Evolutionary conservation across 257 asterid genomes (phyloP), one percentile per base, ranked within the genome.

Genomic region (Cruciata laevipes): DNA sequence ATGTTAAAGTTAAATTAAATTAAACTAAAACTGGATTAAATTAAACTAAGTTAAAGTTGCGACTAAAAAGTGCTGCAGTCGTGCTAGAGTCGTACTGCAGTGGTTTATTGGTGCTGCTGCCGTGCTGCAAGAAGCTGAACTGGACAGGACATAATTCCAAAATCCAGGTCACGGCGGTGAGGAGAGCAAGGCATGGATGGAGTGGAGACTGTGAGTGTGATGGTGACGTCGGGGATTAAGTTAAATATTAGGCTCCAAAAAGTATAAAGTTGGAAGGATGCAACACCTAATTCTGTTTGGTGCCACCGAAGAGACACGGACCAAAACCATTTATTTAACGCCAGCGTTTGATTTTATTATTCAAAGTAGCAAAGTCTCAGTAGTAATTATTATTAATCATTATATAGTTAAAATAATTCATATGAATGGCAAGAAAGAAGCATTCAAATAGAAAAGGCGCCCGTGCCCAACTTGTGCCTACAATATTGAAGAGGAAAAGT

Each of bases 241-340:
- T 47, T 47, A 47, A 47, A 47, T 47, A 47, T 47, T 47, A 47
- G 53, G 16, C 20, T 3, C 53, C 53, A 47, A 47, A 86, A 86
- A 84, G 94, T 83, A 74, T 68, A 86, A 84, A 79, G 80, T 81
- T 84, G 94, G 94, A 81, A 75, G 35, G 52, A 30, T 63, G 69
- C 23, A 47, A 47, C 42, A 5, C 53, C 53, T 14, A 47, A 40
- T 27, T 47, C 27, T 6, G 57, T 24, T 44, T 47, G 20, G 57
- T 24, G 57, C 21, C 52, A 64, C 23, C 49, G 18, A 24, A 0
- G 2, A 30, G 58, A 49, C 53, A 14, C 21, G 44, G 64, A 59
- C 21, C 53, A 16, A 59, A 24, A 58, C 31, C 7, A 58, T 11
- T 2, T 11, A 14, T 23, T 24, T 5, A 24, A 12, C 55, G 14